Evolutionary conservation across 345 rosid genomes (phyloP).

Genomic region (Excoecaria agallocha): DNA sequence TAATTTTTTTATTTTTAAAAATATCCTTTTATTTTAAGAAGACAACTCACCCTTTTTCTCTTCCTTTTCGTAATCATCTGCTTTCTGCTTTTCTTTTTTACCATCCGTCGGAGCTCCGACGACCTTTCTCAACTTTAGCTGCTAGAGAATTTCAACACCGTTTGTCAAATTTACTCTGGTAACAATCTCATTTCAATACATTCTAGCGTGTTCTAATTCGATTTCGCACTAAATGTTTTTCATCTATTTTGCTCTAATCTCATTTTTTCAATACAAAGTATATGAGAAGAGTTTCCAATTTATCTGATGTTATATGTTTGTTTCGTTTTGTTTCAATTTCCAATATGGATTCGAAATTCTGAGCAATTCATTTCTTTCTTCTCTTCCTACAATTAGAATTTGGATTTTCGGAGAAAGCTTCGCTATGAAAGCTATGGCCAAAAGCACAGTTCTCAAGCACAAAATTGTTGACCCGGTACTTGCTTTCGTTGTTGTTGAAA

Average conservation of each 20-base stretch:
- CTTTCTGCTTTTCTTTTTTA: background rate
- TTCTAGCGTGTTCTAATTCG: background rate
- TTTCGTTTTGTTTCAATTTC: background rate
- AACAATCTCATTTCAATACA: background rate
- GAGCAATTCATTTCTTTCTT: background rate
- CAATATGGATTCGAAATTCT: background rate
- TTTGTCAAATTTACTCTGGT: background rate
- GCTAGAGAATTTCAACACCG: background rate
- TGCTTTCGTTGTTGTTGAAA: background rate
- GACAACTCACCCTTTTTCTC: background rate
- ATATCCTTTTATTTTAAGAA: too few species aligned
- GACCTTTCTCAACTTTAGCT: background rate
- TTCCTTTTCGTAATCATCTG: background rate
- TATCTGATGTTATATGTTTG: background rate
- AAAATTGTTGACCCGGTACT: slow-evolving; percentile 87
- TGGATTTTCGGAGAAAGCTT: slow-evolving; percentile 50
- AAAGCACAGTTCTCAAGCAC: slow-evolving; percentile 74
- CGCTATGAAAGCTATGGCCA: slow-evolving; percentile 81
- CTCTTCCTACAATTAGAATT: background rate
- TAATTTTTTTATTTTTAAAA: too few species aligned
- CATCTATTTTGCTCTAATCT: background rate
- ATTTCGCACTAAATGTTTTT: background rate
- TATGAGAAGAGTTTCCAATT: background rate
- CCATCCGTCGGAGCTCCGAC: background rate
- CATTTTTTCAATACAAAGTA: background rate